phyloP scores from a whole-genome alignment of 2,329 filamentous ascomycete genomes.

The Colletotrichum sidae region DNA sequence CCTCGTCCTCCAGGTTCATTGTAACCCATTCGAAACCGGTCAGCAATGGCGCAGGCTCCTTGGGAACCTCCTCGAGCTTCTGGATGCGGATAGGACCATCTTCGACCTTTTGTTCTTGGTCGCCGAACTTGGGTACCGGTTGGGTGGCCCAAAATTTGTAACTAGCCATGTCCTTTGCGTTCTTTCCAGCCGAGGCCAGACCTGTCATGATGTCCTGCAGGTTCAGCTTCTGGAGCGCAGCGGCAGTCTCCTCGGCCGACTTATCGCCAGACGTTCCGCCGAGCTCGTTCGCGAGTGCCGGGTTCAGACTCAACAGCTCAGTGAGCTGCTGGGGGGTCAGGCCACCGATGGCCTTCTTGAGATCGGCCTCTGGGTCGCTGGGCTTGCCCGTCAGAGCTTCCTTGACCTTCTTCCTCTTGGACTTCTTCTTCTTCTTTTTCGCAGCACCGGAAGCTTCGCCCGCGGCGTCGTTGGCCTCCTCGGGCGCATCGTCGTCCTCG shows the following conservation, averaged over 20 bases:
- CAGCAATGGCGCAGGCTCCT: slow-evolving; percentile 79
- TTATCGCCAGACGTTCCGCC: slow-evolving; percentile 49
- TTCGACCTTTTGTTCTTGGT: slow-evolving; percentile 64
- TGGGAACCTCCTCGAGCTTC: slow-evolving; percentile 81
- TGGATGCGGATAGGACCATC: slow-evolving; percentile 90
- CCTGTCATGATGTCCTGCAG: slow-evolving; percentile 81
- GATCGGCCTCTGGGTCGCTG: slow-evolving; percentile 51
- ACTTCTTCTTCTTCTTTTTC: slow-evolving; percentile 72
- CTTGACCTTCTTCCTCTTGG: slow-evolving; percentile 72
- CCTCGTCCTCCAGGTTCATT: slow-evolving; percentile 83
- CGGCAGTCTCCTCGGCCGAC: slow-evolving; percentile 57
- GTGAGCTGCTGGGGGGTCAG: slow-evolving; percentile 69
- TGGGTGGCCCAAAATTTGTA: slow-evolving; percentile 99
- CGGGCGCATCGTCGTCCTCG: slow-evolving; percentile 55
- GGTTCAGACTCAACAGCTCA: slow-evolving; percentile 78
- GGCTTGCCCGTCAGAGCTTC: slow-evolving; percentile 53
- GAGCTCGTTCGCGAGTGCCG: slow-evolving; percentile 74
- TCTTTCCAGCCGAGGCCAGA: slow-evolving; percentile 82
- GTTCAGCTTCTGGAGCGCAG: slow-evolving; percentile 71
- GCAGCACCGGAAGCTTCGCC: slow-evolving; percentile 46
- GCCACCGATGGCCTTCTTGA: slow-evolving; percentile 64
- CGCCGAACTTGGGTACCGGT: slow-evolving; percentile 87
- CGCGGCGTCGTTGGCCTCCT: slow-evolving; percentile 52
- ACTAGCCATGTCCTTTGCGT: slow-evolving; percentile 93
- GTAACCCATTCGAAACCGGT: slow-evolving; percentile 95